Evolutionary conservation across 1,284 basidiomycete species (phyloP), one percentile per base, ranked within the genome.

Genomic region (Trichosporon sp.): DNA sequence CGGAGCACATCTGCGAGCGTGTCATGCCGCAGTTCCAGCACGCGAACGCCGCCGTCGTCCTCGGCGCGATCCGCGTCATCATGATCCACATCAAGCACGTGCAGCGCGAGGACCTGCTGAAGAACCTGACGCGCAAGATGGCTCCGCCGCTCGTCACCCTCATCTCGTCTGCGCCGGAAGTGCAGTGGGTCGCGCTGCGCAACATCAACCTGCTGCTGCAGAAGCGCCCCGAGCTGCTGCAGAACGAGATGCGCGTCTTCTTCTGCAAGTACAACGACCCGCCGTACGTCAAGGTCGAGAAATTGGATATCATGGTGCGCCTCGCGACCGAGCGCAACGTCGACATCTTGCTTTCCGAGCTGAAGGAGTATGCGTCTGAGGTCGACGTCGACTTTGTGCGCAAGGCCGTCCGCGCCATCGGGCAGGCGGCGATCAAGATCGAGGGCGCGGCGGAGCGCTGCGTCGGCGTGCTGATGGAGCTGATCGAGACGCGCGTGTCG

Each of bases 241-340:
- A 94, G 83, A 97, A 98, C 83, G 96, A 99, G 80, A 96, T 99
- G 83, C 93, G 95, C 75, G 94, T 98, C 21, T 99, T 99, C 85
- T 99, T 99, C 85, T 98, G 96, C 91, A 99, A 98, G 84, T 99
- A 99, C 85, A 99, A 98, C 81, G 97, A 99, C 80, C 97, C 97
- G 1, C 94, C 97, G 74, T 99, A 99, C 83, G 94, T 99, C 84
- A 99, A 99, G 83, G 88, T 99, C 46, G 96, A 96, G 68, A 99
- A 99, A 81, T 87, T 99, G 70, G 97, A 99, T 83, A 98, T 99
- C 78, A 98, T 99, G 91, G 97, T 98, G 82, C 90, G 97, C 16
- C 87, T 99, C 31, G 93, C 94, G 12, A 90, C 91, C 65, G 91
- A 95, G 75, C 91, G 93, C 80, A 99, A 98, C 81, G 92, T 93